These are phyloP conservation scores for Colletotrichum tamarilloi DNA, from an alignment of 2,329 filamentous ascomycete species.

Conservation along the genomic window DNA sequence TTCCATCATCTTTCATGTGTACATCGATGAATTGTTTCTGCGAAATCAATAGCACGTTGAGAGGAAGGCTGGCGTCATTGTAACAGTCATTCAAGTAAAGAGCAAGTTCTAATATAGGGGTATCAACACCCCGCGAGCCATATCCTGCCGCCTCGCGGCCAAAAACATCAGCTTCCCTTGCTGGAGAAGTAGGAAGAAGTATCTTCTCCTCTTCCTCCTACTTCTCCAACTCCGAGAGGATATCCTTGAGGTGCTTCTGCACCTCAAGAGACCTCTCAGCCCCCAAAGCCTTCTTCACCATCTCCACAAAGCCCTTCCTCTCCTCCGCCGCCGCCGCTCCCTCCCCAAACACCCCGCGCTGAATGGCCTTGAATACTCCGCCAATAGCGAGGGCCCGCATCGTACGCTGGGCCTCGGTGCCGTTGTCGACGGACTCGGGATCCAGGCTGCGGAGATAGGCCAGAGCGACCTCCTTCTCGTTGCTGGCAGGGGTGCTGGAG, in stretches of 20 bases:
- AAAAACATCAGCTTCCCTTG: background rate
- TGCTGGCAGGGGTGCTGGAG: conserved; percentile 23
- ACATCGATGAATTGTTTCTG: no score
- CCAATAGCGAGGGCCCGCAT: conserved; percentile 58
- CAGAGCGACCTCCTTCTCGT: conserved; percentile 39
- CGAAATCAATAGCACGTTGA: no score
- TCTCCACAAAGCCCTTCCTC: conserved; percentile 39
- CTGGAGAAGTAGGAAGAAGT: background rate
- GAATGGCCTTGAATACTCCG: conserved; percentile 54
- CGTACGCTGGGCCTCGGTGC: conserved; percentile 63
- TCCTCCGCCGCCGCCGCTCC: conserved; percentile 32
- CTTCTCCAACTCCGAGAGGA: conserved; percentile 45
- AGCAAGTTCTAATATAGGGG: conserved; percentile 5
- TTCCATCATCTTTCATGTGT: no score
- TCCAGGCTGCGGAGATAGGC: conserved; percentile 61
- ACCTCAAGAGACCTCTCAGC: conserved; percentile 59
- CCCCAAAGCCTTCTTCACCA: conserved; percentile 48
- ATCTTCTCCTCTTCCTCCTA: background rate
- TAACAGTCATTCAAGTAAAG: background rate
- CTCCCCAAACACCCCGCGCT: conserved; percentile 54
- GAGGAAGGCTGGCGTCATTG: no score
- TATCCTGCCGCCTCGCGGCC: background rate
- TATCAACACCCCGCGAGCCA: conserved; percentile 4
- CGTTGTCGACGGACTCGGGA: conserved; percentile 55
- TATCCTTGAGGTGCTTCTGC: conserved; percentile 54